phyloP scores from a whole-genome alignment of 1,284 basidiomycete genomes.

The Trichosporon asahii region DNA sequence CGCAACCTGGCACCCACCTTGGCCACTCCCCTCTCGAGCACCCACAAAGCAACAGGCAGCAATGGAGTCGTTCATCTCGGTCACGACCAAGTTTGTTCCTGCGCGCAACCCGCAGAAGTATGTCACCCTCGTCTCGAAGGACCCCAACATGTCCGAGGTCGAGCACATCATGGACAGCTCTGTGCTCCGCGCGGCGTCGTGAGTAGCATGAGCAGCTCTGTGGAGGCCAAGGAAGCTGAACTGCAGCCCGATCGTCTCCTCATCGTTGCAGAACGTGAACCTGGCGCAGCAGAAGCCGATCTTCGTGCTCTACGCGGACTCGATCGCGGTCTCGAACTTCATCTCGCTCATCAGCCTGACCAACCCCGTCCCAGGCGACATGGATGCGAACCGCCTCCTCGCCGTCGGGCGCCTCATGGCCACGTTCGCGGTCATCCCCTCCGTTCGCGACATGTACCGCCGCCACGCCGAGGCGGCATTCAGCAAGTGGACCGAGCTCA shows the following conservation, averaged over 20 bases:
- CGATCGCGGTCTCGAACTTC: not conserved
- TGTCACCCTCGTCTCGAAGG: conserved; percentile 1
- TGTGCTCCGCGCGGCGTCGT: not conserved
- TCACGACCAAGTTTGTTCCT: conserved; percentile 4
- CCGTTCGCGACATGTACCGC: conserved; percentile 6
- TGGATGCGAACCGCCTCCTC: not conserved
- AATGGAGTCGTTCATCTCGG: conserved; percentile 1
- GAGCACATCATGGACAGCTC: conserved; percentile 4
- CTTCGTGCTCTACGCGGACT: not conserved
- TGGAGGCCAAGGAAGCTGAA: not conserved
- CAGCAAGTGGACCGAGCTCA: conserved; percentile 4
- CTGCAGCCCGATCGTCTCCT: not conserved
- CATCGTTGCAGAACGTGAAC: not conserved
- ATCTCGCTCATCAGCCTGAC: conserved; percentile 4
- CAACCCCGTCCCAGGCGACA: not conserved
- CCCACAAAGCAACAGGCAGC: not conserved
- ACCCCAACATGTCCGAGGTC: conserved; percentile 8
- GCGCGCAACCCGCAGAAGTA: conserved; percentile 8
- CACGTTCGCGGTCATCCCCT: not conserved
- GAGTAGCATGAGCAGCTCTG: not conserved
- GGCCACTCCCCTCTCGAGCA: not conserved
- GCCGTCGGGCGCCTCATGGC: not conserved
- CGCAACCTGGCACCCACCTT: not conserved
- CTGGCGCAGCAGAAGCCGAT: not conserved
- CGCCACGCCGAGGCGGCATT: not conserved